These are phyloP conservation scores for Cercospora janseana DNA, from an alignment of 2,329 filamentous ascomycete species.

Conservation along the genomic window DNA sequence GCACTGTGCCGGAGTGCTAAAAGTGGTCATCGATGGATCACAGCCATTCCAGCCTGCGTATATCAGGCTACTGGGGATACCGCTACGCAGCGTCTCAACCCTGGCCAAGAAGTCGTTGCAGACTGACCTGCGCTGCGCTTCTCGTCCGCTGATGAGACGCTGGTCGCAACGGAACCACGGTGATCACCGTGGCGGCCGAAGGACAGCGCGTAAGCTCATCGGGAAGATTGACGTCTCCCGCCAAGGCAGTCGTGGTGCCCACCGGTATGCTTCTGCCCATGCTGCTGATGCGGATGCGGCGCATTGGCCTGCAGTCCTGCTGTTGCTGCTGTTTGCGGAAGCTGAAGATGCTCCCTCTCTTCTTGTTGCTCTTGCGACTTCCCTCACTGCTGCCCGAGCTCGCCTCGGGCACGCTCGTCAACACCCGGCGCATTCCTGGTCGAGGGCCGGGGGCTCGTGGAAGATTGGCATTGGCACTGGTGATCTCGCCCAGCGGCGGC, in stretches of 20 bases:
- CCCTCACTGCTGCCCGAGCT: constrained; percentile 46
- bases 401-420: constrained; percentile 50
- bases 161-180: constrained; percentile 7
- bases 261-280: constrained; percentile 34
- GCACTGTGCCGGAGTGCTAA: too few relatives aligned
- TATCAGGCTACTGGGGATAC: too few relatives aligned
- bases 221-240: constrained; percentile 17
- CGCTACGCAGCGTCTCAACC: neutral
- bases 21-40: too few relatives aligned
- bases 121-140: constrained; percentile 23
- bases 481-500: constrained; percentile 60
- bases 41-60: too few relatives aligned
- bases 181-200: constrained; percentile 18
- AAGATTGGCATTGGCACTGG: constrained; percentile 26
- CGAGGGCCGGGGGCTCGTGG: constrained; percentile 24
- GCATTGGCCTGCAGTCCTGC: constrained; percentile 21
- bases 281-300: constrained; percentile 30
- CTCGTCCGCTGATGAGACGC: constrained; percentile 2
- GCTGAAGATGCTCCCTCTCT: constrained; percentile 28
- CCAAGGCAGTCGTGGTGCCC: constrained; percentile 31
- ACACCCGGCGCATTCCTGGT: constrained; percentile 37
- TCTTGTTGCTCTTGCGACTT: constrained; percentile 29
- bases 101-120: constrained; percentile 22
- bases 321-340: constrained; percentile 25
- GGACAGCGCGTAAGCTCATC: constrained; percentile 18